Percentiles rank a stretch among this genome's conserved stretches.
Conservation (phyloP, 768 basidiomycete genomes). For the Royoungia palumana region DNA sequence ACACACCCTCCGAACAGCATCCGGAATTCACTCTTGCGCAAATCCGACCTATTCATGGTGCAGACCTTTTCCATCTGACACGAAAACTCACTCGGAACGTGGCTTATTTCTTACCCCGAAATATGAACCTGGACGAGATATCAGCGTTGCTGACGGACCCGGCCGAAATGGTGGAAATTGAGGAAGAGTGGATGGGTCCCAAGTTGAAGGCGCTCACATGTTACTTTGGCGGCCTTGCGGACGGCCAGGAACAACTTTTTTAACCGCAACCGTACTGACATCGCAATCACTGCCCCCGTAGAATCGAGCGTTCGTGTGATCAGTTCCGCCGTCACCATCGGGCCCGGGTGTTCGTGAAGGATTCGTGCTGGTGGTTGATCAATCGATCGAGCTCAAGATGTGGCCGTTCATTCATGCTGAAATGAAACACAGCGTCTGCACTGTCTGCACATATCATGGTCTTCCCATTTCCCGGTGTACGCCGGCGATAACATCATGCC, state of each 20-base stretch:
- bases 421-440: too few species aligned
- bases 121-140: slow-evolving; percentile 71
- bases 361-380: too few species aligned
- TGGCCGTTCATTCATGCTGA: too few species aligned
- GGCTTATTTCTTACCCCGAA: slow-evolving; percentile 88
- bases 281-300: too few species aligned
- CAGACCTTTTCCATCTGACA: slow-evolving; percentile 74
- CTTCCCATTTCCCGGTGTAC: too few species aligned
- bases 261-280: slow-evolving; percentile 13
- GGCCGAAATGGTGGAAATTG: slow-evolving; percentile 75
- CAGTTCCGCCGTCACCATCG: too few species aligned
- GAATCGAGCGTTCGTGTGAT: too few species aligned
- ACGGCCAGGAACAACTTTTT: slow-evolving; percentile 64
- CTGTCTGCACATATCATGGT: too few species aligned
- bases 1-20: slow-evolving; percentile 28
- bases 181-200: slow-evolving; percentile 94
- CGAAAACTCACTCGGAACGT: slow-evolving; percentile 74
- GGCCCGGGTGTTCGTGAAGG: too few species aligned
- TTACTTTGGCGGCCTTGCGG: slow-evolving; percentile 84
- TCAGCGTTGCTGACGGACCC: slow-evolving; percentile 41
- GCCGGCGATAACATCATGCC: too few species aligned
- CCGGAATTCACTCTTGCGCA: slow-evolving; percentile 65
- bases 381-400: too few species aligned
- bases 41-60: slow-evolving; percentile 78
- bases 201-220: slow-evolving; percentile 94